Evolutionary conservation across 2,329 filamentous ascomycete genomes (phyloP).

Genomic region (Monosporascus sp.): DNA sequence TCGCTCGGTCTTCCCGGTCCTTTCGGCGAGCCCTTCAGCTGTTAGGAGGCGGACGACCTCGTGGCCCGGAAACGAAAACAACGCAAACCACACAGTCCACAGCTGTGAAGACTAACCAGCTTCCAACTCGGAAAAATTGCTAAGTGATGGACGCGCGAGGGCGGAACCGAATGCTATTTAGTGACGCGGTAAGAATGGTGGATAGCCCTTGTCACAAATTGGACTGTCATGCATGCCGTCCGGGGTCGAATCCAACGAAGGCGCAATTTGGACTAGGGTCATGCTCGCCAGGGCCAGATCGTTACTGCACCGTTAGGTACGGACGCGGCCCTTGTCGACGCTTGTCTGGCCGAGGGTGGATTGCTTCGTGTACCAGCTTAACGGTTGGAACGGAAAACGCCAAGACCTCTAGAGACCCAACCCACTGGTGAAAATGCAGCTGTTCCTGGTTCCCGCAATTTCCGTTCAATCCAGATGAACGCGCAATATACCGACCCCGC

Average conservation of each 20-base stretch:
- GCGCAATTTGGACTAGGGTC: slow-evolving; percentile 1
- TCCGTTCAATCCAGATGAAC: neutral
- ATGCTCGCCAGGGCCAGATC: neutral
- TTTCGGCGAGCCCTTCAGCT: neutral
- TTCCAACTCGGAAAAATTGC: slow-evolving; percentile 12
- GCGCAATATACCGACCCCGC: neutral
- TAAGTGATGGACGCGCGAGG: neutral
- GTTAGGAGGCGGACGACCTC: neutral
- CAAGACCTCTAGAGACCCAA: no score
- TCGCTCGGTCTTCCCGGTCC: neutral
- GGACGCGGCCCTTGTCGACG: neutral
- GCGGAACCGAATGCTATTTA: neutral
- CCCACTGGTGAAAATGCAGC: no score
- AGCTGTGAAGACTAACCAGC: neutral
- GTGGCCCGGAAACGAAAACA: neutral
- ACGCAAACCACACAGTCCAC: neutral
- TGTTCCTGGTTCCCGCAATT: no score
- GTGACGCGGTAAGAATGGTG: slow-evolving; percentile 23
- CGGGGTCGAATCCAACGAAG: slow-evolving; percentile 10
- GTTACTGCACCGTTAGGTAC: neutral
- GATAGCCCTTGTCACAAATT: slow-evolving; percentile 22
- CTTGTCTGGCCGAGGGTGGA: neutral
- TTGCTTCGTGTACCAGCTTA: neutral
- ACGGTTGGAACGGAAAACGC: neutral
- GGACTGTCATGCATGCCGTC: slow-evolving; percentile 26